phyloP scores from a whole-genome alignment of 768 basidiomycete genomes.

The Amanita rubescens region DNA sequence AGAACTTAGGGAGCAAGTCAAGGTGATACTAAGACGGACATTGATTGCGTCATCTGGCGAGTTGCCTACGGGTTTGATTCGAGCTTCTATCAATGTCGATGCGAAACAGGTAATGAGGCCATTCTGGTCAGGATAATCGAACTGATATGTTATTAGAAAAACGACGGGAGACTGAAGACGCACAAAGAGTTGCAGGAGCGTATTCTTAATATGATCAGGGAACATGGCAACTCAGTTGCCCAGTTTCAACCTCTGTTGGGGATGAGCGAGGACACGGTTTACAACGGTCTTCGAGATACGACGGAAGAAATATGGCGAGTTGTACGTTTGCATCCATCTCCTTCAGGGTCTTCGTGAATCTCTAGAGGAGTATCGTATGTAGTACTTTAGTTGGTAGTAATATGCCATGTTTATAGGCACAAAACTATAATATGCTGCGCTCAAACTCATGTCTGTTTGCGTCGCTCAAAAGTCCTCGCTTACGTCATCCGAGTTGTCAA shows the following conservation, averaged over 20 bases:
- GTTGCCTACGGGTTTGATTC: neutral
- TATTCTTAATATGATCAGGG: constrained; percentile 1
- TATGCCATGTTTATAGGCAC: too few species aligned
- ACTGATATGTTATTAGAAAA: neutral
- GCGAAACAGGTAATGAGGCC: neutral
- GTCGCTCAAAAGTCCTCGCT: too few species aligned
- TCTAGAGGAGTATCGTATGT: too few species aligned
- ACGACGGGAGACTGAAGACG: neutral
- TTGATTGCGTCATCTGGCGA: neutral
- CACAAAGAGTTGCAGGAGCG: neutral
- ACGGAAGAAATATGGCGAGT: constrained; percentile 1
- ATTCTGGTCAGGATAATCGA: too few species aligned
- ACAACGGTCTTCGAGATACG: neutral
- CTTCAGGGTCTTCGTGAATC: neutral
- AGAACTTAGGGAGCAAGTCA: neutral
- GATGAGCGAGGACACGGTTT: neutral
- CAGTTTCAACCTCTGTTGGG: neutral
- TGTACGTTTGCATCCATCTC: neutral
- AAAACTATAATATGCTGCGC: too few species aligned
- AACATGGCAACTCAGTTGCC: neutral
- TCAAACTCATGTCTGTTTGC: too few species aligned
- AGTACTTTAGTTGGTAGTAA: too few species aligned
- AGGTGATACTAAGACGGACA: neutral
- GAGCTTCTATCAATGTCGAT: neutral
- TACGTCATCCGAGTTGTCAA: too few species aligned